These are phyloP conservation scores for Boletus huronensis DNA, from an alignment of 768 basidiomycete species.

Conservation along the genomic window DNA sequence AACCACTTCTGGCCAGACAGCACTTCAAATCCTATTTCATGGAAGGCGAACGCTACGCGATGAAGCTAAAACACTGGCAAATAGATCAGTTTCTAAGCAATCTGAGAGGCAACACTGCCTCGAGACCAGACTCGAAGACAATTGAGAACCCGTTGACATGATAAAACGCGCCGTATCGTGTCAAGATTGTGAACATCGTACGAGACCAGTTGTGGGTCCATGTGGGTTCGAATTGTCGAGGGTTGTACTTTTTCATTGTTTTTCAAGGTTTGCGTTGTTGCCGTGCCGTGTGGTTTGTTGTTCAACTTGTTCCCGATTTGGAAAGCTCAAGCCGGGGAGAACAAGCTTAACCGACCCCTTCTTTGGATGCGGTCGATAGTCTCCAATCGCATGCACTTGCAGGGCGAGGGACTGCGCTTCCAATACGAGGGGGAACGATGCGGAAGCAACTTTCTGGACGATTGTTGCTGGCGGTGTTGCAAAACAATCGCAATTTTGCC, in stretches of 20 bases:
- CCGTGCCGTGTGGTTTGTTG: background rate
- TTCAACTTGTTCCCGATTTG: background rate
- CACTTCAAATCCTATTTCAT: background rate
- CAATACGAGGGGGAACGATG: no score
- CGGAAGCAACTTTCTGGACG: no score
- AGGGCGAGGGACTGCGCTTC: no score
- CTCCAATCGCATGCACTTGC: no score
- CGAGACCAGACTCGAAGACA: background rate
- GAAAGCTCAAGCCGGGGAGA: background rate
- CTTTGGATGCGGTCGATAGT: no score
- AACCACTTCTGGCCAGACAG: background rate
- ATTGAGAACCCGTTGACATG: slow-evolving; percentile 5
- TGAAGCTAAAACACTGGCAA: background rate
- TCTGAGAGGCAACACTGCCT: background rate
- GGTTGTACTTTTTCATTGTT: background rate
- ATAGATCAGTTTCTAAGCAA: background rate
- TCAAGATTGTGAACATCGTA: background rate
- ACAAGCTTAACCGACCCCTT: background rate
- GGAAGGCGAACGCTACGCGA: background rate
- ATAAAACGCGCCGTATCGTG: background rate
- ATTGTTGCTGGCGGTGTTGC: no score
- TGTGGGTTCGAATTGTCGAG: background rate
- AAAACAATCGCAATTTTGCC: no score
- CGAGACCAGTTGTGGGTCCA: slow-evolving; percentile 2
- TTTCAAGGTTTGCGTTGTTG: background rate